Percentiles rank a stretch among this genome's conserved stretches.
Conservation (phyloP, 225 moss, liverwort and hornwort species). For the Straminergon stramineum region DNA sequence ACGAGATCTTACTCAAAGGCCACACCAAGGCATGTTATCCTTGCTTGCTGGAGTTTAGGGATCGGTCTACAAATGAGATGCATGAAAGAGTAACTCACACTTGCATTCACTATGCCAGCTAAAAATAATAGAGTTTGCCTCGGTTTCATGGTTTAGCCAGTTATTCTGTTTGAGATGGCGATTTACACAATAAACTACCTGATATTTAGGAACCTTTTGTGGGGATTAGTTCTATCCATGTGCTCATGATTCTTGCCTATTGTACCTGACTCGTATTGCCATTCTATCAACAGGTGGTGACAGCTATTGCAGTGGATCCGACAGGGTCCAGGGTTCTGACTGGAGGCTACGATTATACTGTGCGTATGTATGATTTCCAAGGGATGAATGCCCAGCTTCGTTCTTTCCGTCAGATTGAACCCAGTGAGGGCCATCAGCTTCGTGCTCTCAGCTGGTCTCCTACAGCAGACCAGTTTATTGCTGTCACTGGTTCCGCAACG, state of each 20-base stretch:
- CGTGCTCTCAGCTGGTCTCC: slow-evolving; percentile 99
- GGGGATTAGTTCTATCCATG: not conserved
- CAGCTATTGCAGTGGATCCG: slow-evolving; percentile 95
- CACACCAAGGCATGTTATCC: slow-evolving; percentile 67
- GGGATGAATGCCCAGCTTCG: slow-evolving; percentile 92
- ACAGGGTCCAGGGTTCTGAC: slow-evolving; percentile 91
- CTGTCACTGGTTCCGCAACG: slow-evolving; percentile 85
- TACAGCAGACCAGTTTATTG: slow-evolving; percentile 89
- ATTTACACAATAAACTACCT: not conserved
- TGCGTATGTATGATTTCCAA: slow-evolving; percentile 97
- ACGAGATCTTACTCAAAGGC: slow-evolving; percentile 84
- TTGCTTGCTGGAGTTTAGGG: slow-evolving; percentile 32
- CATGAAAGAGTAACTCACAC: slow-evolving; percentile 13
- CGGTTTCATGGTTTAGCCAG: not conserved
- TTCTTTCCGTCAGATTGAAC: slow-evolving; percentile 95
- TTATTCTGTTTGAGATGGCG: not conserved
- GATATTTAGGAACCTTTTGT: not conserved
- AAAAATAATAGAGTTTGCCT: not conserved
- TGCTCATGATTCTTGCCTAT: not conserved
- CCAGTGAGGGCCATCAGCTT: slow-evolving; percentile 97
- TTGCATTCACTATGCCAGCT: not conserved
- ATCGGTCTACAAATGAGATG: slow-evolving; percentile 19
- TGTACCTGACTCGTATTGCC: not conserved
- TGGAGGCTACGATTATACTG: slow-evolving; percentile 81
- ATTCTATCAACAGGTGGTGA: slow-evolving; percentile 58